Conservation (phyloP, 2,329 filamentous ascomycete genomes). For the Colletotrichum sp. region DNA sequence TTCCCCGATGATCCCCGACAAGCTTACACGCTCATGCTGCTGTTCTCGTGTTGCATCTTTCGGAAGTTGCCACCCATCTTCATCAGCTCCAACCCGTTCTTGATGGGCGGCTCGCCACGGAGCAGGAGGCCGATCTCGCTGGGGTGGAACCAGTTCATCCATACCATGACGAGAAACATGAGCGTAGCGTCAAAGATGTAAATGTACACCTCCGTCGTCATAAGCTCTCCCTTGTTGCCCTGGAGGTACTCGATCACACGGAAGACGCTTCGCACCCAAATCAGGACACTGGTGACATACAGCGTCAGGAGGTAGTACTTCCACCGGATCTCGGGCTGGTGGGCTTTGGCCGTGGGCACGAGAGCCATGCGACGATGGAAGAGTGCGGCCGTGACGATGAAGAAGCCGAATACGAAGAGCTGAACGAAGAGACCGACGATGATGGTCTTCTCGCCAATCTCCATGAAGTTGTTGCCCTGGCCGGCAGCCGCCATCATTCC, state of each 20-base stretch:
- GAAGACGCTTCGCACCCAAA: conserved; percentile 51
- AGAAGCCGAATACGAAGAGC: conserved; percentile 57
- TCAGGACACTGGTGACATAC: conserved; percentile 39
- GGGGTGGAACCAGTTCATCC: conserved; percentile 23
- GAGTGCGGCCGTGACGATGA: conserved; percentile 48
- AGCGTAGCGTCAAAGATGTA: conserved; percentile 49
- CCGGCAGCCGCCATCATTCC: conserved; percentile 17
- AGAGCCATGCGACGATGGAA: conserved; percentile 43
- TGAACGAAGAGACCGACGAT: conserved; percentile 60
- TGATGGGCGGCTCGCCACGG: conserved; percentile 11
- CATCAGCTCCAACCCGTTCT: conserved; percentile 14
- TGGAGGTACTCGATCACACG: conserved; percentile 52
- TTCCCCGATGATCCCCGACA: fast-evolving
- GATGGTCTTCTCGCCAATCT: conserved; percentile 50
- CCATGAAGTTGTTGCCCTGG: conserved; percentile 2
- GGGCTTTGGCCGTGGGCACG: conserved; percentile 23
- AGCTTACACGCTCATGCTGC: not conserved
- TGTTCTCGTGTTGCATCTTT: conserved; percentile 1
- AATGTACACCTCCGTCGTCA: conserved; percentile 44
- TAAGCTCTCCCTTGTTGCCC: conserved; percentile 44
- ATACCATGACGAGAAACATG: conserved; percentile 45
- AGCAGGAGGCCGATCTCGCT: conserved; percentile 17
- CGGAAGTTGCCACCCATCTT: not conserved
- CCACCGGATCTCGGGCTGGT: conserved; percentile 28
- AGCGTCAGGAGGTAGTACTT: conserved; percentile 33